These are phyloP conservation scores for Ganoderma lingzhi DNA, from an alignment of 1,284 basidiomycete genomes.

Conservation along the genomic window DNA sequence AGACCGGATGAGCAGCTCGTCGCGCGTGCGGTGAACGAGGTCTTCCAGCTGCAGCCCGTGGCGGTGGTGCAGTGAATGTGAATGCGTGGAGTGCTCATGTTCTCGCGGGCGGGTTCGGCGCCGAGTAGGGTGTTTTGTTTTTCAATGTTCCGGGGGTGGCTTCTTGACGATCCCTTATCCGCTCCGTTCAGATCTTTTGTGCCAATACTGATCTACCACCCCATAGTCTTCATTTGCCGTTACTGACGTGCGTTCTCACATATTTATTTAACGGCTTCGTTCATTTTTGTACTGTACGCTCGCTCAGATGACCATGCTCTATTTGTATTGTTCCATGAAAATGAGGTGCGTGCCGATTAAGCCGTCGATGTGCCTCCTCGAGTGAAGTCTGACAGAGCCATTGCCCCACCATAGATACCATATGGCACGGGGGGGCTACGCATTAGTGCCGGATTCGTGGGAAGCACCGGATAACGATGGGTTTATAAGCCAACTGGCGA, in stretches of 20 bases:
- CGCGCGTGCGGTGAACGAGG: slow-evolving; percentile 33
- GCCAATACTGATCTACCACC: no score
- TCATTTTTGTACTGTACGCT: neutral
- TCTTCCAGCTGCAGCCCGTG: slow-evolving; percentile 24
- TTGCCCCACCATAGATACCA: no score
- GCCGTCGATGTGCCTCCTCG: no score
- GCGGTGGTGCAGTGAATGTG: slow-evolving; percentile 6
- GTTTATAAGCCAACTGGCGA: neutral
- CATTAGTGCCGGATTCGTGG: neutral
- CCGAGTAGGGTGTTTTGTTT: no score
- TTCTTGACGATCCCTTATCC: no score
- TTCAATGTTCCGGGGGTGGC: neutral
- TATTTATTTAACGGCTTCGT: neutral
- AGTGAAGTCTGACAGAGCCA: no score
- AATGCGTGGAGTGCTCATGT: neutral
- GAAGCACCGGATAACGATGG: neutral
- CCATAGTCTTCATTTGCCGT: no score
- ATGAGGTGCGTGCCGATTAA: no score
- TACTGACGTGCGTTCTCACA: neutral
- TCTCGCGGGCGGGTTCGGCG: no score
- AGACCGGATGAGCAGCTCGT: slow-evolving; percentile 34
- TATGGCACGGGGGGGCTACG: neutral
- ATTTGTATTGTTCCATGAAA: neutral
- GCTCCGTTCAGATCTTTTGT: no score
- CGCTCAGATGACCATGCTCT: neutral